These are phyloP conservation scores for Pyrrhoderma noxium DNA, from an alignment of 1,284 basidiomycete species.

Conservation along the genomic window DNA sequence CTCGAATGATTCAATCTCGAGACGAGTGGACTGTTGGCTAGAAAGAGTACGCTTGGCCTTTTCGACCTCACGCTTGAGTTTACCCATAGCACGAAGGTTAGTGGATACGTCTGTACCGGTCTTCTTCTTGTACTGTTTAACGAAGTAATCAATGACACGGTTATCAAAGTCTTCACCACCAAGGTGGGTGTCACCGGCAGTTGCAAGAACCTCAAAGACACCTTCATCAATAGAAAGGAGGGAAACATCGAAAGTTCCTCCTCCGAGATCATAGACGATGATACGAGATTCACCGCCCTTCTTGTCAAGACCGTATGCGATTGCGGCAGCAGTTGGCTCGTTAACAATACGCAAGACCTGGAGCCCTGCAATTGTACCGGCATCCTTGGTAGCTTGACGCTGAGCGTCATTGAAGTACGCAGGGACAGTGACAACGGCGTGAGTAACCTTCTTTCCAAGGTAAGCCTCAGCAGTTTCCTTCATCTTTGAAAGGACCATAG, in stretches of 20 bases:
- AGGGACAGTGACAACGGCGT: conserved; percentile 97
- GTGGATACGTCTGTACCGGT: conserved; percentile 80
- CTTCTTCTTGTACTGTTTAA: conserved; percentile 95
- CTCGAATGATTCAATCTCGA: conserved; percentile 85
- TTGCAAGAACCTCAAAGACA: conserved; percentile 96
- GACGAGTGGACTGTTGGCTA: conserved; percentile 61
- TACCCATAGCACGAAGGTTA: conserved; percentile 90
- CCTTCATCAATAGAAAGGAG: conserved; percentile 96
- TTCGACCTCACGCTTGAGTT: conserved; percentile 97
- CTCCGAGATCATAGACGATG: conserved; percentile 97
- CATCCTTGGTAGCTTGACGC: conserved; percentile 98
- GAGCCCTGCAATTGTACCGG: conserved; percentile 94
- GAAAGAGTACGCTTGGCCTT: conserved; percentile 98
- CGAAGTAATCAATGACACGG: conserved; percentile 87
- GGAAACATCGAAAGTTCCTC: conserved; percentile 98
- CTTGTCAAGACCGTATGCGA: conserved; percentile 98
- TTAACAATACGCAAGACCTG: conserved; percentile 97
- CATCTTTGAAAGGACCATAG: conserved; percentile 97
- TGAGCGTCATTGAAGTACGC: conserved; percentile 99
- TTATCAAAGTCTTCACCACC: conserved; percentile 99
- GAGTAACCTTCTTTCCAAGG: conserved; percentile 92
- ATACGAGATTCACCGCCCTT: conserved; percentile 90
- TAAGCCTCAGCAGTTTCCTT: conserved; percentile 99
- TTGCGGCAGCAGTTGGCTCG: conserved; percentile 96
- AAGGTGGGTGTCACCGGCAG: conserved; percentile 97